Evolutionary conservation across 2,329 filamentous ascomycete genomes (phyloP), one percentile per base, ranked within the genome.

Genomic region (Phaeosphaeriaceae sp.): DNA sequence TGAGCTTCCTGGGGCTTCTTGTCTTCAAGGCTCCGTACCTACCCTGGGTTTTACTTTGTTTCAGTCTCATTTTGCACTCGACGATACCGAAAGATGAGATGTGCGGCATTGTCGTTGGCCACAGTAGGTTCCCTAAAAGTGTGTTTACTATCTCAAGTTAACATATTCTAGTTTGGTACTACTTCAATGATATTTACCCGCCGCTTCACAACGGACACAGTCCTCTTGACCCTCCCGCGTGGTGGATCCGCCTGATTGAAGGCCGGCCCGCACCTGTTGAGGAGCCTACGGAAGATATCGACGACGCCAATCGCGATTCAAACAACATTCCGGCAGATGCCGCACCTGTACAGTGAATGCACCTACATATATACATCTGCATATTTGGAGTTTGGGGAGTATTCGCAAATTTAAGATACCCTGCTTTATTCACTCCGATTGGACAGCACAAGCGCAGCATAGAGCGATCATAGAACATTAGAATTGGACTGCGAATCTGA

Each of bases 161-260:
- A 67, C 45, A 11, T 9, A 3, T 16, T 4, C 15, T 46, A 83
- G 82, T 97, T 33, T 97, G 92, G 88, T 99, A 97, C 74, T 99
- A 97, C 77, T 97, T 97, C 74, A 90, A 87, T 51, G 94, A 99
- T 72, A 92, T 99, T 13, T 99, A 96, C 74, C 94, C 94, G 3
- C 89, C 92, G 3, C 83, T 97, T 35, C 90, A 97, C 74, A 86
- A 88, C 56, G 91, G 91, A 15, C 87, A 88, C 42, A 83, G 90
- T 47, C 94, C 94, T 0, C 80, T 99, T 39, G 93, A 96, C 64
- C 93, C 94, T 30, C 94, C 94, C 0, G 77, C 79, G 50, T 97
- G 90, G 87, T 99, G 93, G 93, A 83, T 89, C 49, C 83, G 92
- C 34, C 68, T 97, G 15, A 96, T 96, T 67, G 92, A 87, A 42